Base-by-base conservation (phyloP, 768 basidiomycete genomes). In the Kwoniella bestiolae region DNA sequence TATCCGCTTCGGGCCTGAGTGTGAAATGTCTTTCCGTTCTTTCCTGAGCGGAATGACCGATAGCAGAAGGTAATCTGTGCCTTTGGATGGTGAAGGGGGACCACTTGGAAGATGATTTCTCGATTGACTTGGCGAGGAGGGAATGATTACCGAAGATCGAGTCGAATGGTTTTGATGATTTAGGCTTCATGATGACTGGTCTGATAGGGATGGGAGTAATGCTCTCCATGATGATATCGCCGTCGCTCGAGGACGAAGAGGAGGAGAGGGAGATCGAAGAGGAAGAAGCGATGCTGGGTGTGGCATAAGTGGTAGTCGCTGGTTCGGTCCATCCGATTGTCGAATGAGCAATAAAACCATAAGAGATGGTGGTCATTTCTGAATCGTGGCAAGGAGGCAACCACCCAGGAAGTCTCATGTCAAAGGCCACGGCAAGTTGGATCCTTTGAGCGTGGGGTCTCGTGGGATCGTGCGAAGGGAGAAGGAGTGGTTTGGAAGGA, bases 321-420 rank as follows among this genome's bases (percentile, higher is more conserved):
- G 31, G 21, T 29, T 47, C 60, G 11, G 44, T 31, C 78, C 79
- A 80, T 18, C 71, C 77, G 26, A 78, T 44, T 4, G 49, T 71
- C 23, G 60, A 65, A 9, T 63, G 57, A 8, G 66, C 73, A 2
- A 71, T 38, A 18, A 73, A 45, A 5, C 80, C 80, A 53, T 78
- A 79, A 0, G 66, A 57, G 5, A 71, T 72, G 26, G 58, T 68
- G 3, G 74, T 72, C 64, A 72, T 64, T 12, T 60, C 56, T 7
- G 70, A 67, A 14, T 38, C 34, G 46, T 77, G 74, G 16, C 70
- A 68, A 2, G 79, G 71, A 7, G 93, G 93, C 2, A 96, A 84
- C 94, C 94, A 95, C 18, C 92, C 94, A 4, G 93, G 92, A n/a
- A 94, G 82, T 16, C 86, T 85, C 3, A 96, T 81, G 78, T 92